These are phyloP conservation scores for Neurospora hispaniola DNA, from an alignment of 495 filamentous ascomycete species.

Conservation along the genomic window DNA sequence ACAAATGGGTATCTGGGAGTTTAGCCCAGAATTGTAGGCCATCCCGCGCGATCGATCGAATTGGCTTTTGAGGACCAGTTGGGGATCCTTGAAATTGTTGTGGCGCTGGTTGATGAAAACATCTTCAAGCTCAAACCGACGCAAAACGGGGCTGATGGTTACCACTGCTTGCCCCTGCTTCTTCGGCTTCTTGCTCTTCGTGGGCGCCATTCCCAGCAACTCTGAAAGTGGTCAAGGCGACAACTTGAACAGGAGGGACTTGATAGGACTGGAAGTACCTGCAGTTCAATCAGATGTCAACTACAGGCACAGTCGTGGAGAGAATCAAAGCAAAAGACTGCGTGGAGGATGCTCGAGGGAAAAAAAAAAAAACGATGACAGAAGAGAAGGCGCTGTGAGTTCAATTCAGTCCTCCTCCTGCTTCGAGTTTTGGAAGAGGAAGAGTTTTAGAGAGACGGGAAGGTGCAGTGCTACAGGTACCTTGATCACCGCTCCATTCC, in stretches of 20 bases:
- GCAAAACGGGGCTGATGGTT: background rate
- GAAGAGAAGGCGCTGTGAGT: background rate
- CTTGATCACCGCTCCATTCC: background rate
- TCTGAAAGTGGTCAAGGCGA: background rate
- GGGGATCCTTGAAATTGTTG: slow-evolving; percentile 17
- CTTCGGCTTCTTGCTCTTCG: background rate
- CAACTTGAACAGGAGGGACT: background rate
- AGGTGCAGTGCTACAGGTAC: background rate
- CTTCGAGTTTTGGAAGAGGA: background rate
- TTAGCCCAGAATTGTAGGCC: slow-evolving; percentile 8
- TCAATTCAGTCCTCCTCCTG: background rate
- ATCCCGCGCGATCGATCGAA: slow-evolving; percentile 8
- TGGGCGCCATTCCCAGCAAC: slow-evolving; percentile 1
- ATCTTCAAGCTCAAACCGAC: slow-evolving; percentile 14
- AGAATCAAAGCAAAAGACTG: background rate
- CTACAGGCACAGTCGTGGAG: background rate
- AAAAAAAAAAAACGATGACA: background rate
- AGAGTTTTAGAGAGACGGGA: background rate
- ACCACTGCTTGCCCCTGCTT: slow-evolving; percentile 3
- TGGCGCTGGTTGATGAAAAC: slow-evolving; percentile 12
- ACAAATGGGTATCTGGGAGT: slow-evolving; percentile 5
- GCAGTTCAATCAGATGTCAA: background rate
- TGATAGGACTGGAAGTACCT: background rate
- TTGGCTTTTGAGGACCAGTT: slow-evolving; percentile 21
- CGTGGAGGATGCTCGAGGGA: background rate